Percentiles rank a stretch among this genome's conserved stretches.
Evolutionary conservation across 108 stramenopile species (phyloP).

Genomic region (Aureococcus anophagefferens): DNA sequence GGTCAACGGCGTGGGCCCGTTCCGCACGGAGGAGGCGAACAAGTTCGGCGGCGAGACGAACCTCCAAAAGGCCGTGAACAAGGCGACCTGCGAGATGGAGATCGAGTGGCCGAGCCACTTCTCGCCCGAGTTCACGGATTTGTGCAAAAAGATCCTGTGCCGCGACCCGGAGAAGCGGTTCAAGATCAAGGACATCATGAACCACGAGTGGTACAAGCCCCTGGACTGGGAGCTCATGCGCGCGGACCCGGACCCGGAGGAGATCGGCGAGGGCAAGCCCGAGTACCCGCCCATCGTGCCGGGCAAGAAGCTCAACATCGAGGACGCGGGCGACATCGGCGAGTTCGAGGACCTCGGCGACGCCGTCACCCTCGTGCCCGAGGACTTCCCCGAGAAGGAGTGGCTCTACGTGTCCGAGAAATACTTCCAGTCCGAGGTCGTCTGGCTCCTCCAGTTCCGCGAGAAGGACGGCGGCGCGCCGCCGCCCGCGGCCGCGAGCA

Average conservation of each 20-base stretch:
- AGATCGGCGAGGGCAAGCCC: neutral
- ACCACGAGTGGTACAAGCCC: constrained; percentile 27
- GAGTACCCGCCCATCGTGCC: neutral
- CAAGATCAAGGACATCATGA: constrained; percentile 21
- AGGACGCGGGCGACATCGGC: neutral
- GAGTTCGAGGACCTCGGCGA: neutral
- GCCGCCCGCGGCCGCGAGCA: no score
- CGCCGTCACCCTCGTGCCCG: neutral
- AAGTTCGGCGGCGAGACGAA: constrained; percentile 18
- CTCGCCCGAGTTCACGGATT: constrained; percentile 18
- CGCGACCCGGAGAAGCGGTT: constrained; percentile 27
- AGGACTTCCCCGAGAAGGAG: neutral
- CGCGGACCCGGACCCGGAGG: neutral
- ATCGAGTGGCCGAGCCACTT: constrained; percentile 21
- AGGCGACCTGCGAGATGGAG: constrained; percentile 38
- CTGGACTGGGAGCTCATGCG: constrained; percentile 20
- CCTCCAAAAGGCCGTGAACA: constrained; percentile 26
- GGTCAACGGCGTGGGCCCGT: constrained; percentile 24
- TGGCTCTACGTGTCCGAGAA: neutral
- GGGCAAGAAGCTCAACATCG: neutral
- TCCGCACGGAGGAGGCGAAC: constrained; percentile 30
- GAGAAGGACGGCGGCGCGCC: no score
- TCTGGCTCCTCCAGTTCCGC: neutral
- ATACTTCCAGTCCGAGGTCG: neutral
- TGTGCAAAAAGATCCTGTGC: constrained; percentile 21